phyloP scores from a whole-genome alignment of 305 asterid genomes.

The Rubia occidens region DNA sequence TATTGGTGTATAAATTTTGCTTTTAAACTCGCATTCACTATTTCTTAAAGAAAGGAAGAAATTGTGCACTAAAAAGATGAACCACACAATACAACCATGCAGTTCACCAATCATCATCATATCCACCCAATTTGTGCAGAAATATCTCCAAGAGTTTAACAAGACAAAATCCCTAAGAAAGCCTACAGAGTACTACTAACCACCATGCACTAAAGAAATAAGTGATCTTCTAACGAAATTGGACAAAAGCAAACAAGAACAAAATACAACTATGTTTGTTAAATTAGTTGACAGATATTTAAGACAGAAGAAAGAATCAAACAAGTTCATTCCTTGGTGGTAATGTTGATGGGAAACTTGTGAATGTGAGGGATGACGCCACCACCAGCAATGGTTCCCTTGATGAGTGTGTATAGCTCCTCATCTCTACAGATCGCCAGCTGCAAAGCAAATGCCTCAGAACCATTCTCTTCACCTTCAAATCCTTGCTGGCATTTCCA shows the following conservation, averaged over 20 bases:
- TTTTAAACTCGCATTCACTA: no score
- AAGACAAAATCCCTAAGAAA: background rate
- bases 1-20: no score
- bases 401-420: conserved; percentile 86
- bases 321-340: conserved; percentile 61
- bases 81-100: no score
- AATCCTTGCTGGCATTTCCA: conserved; percentile 88
- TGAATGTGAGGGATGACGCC: conserved; percentile 95
- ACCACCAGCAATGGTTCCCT: conserved; percentile 88
- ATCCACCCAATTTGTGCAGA: conserved; percentile 10
- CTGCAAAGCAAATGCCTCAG: conserved; percentile 83
- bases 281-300: conserved; percentile 11
- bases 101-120: background rate
- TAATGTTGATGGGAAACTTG: conserved; percentile 90
- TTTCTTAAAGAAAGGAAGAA: no score
- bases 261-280: conserved; percentile 2
- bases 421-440: conserved; percentile 86
- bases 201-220: conserved; percentile 11
- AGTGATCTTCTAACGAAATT: background rate
- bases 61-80: no score
- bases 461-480: conserved; percentile 82
- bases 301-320: background rate
- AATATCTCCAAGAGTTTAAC: background rate
- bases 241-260: conserved; percentile 6
- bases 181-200: background rate